A percentile compares a stretch with the other conserved stretches of the same genome.
Conservation (phyloP, 192 early-diverging fungal species). For the Entomortierella parvispora region DNA sequence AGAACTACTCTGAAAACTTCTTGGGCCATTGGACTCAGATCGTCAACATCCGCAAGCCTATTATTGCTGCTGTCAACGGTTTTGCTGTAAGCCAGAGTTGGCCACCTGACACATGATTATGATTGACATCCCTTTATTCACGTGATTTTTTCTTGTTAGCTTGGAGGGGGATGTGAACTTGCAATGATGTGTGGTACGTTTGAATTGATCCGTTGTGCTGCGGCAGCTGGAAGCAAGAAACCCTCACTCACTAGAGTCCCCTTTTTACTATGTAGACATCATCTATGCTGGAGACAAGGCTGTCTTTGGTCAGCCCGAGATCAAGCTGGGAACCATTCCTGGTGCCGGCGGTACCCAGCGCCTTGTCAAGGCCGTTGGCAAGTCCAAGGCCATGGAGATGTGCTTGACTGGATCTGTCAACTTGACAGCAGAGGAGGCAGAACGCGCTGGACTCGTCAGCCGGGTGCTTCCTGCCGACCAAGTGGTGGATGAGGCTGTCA, state of each 20-base stretch:
- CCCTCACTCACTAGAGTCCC: too few relatives aligned
- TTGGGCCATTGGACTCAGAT: conserved; percentile 95
- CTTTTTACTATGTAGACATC: too few relatives aligned
- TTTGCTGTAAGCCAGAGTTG: conserved; percentile 75
- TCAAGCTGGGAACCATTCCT: conserved; percentile 97
- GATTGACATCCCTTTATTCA: too few relatives aligned
- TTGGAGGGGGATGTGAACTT: conserved; percentile 98
- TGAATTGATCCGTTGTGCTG: background rate
- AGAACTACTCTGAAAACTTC: conserved; percentile 93
- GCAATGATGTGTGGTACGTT: conserved; percentile 94
- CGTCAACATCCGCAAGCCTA: conserved; percentile 90
- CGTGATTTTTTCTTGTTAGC: conserved; percentile 48
- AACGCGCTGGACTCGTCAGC: conserved; percentile 87
- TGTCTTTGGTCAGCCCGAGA: conserved; percentile 97
- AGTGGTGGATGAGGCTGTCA: conserved; percentile 88
- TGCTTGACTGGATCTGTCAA: conserved; percentile 87
- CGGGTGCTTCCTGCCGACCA: conserved; percentile 87
- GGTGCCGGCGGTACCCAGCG: conserved; percentile 88
- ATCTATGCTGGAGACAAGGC: conserved; percentile 99
- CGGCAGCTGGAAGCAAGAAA: background rate
- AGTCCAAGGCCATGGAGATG: conserved; percentile 99
- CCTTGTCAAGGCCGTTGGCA: conserved; percentile 93
- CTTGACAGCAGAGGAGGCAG: conserved; percentile 89
- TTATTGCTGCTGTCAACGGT: conserved; percentile 98
- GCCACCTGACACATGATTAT: background rate